Base-by-base conservation (phyloP, 2,329 filamentous ascomycete genomes). In the Exophiala bonariae region DNA sequence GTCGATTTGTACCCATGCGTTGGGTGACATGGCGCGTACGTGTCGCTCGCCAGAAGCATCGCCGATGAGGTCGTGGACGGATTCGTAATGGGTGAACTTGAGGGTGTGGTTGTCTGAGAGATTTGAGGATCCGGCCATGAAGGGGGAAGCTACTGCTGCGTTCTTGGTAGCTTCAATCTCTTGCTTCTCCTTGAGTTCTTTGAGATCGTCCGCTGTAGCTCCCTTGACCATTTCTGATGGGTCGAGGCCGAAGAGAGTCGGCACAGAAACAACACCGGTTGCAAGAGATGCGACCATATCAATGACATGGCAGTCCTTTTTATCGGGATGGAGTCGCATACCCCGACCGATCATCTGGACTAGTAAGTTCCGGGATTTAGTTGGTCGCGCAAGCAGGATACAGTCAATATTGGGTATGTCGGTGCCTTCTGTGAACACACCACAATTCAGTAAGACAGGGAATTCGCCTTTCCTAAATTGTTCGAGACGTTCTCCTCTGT, bases 351-450 rank as follows among this genome's bases (percentile, higher is more conserved):
- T 96, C 93, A 99, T 99, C 68, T 99, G 93, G 1, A 97, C 83
- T 1, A 99, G 80, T 2, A 99, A 73, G 59, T 96, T 97, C n/a
- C 87, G 83, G 13, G 93, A 97, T 58, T 85, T 84, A 1, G 93
- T 99, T 0, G 93, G 93, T 18, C 93, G 77, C 3, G 87, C 90
- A 7, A 99, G 77, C 7, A 99, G 64, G 18, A 99, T 81, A 63
- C 93, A 97, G 70, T 99, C 93, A 56, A 99, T 88, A 64, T 95
- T 96, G 4, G 95, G 93, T 23, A 99, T 96, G 62, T 99, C 93
- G 1, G 93, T 99, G 2, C 93, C 93, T 71, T 99, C 93, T 0
- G 92, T 97, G 62, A 96, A 97, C 32, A 99, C 87, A 7, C 91
- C 91, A 62, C 93, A 97, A 64, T 99, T 99, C 41, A 99, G 72